These are phyloP conservation scores for Lodderomyces jiufengensis DNA, from an alignment of 1,139 yeast species.

Conservation along the genomic window DNA sequence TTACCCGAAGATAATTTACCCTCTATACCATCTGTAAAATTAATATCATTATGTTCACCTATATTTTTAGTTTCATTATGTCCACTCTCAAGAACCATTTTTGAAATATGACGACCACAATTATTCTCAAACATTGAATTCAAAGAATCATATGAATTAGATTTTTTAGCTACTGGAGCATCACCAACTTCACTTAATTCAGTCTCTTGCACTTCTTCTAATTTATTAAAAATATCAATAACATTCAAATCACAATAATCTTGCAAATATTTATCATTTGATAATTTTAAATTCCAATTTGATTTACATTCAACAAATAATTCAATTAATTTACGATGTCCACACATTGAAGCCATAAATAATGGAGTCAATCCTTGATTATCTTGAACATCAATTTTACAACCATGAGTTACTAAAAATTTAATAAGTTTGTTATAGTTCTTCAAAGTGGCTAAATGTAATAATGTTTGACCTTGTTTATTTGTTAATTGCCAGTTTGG, in stretches of 20 bases:
- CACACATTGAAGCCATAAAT: constrained; percentile 78
- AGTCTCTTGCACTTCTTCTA: constrained; percentile 19
- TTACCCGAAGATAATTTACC: constrained; percentile 1
- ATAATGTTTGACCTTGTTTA: constrained; percentile 77
- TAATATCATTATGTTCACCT: constrained; percentile 1
- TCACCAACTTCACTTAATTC: constrained; percentile 13
- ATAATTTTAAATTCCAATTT: constrained; percentile 52
- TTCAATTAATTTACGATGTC: constrained; percentile 60
- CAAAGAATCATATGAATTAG: constrained; percentile 37
- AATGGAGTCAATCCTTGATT: constrained; percentile 81
- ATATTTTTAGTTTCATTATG: constrained; percentile 8
- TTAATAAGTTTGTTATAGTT: constrained; percentile 62
- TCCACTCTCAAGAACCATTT: constrained; percentile 29
- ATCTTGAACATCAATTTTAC: constrained; percentile 72
- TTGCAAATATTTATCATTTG: constrained; percentile 52
- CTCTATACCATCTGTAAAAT: not conserved
- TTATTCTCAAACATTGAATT: constrained; percentile 38
- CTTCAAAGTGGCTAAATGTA: constrained; percentile 78
- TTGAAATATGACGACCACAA: constrained; percentile 41
- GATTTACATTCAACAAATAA: constrained; percentile 63
- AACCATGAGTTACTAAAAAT: constrained; percentile 72
- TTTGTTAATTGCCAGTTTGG: constrained; percentile 83
- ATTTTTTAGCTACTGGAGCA: constrained; percentile 20
- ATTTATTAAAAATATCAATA: constrained; percentile 46
- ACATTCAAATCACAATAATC: constrained; percentile 65